A percentile compares a stretch with the other conserved stretches of the same genome.
These are phyloP conservation scores for Mycosphaerella sp. DNA, from an alignment of 2,329 filamentous ascomycete species.

Conservation along the genomic window DNA sequence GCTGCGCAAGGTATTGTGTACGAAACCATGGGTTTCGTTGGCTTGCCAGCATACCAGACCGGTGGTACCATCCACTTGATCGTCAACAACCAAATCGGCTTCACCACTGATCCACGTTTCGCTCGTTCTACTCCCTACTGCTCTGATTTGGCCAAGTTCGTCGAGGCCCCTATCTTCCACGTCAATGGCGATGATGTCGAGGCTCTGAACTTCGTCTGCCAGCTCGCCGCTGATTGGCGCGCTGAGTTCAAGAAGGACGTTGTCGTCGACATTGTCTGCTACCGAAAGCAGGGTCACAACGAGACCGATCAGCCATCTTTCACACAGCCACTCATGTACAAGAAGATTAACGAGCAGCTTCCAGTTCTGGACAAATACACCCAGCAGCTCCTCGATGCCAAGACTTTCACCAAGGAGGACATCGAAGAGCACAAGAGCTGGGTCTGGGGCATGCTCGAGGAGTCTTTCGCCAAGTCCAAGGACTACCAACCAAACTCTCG, in stretches of 20 bases:
- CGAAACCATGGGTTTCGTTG: constrained; percentile 96
- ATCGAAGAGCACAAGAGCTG: constrained; percentile 99
- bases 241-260: constrained; percentile 98
- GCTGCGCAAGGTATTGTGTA: constrained; percentile 96
- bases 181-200: constrained; percentile 98
- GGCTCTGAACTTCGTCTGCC: constrained; percentile 96
- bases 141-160: constrained; percentile 98
- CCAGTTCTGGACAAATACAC: constrained; percentile 86
- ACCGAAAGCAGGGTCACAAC: constrained; percentile 98
- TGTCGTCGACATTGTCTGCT: constrained; percentile 96
- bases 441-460: constrained; percentile 99
- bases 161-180: constrained; percentile 97
- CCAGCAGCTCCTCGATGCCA: constrained; percentile 81
- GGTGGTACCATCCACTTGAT: constrained; percentile 95
- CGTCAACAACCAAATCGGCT: constrained; percentile 99
- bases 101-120: constrained; percentile 97
- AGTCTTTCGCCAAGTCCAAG: constrained; percentile 95
- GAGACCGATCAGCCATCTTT: constrained; percentile 99
- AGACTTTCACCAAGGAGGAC: constrained; percentile 94
- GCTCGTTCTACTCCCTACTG: constrained; percentile 97
- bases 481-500: constrained; percentile 95
- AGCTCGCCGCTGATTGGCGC: constrained; percentile 94
- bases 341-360: constrained; percentile 80
- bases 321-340: constrained; percentile 99
- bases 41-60: constrained; percentile 90